phyloP scores from a whole-genome alignment of 148 eudicot species.

The Rheum nobile region DNA sequence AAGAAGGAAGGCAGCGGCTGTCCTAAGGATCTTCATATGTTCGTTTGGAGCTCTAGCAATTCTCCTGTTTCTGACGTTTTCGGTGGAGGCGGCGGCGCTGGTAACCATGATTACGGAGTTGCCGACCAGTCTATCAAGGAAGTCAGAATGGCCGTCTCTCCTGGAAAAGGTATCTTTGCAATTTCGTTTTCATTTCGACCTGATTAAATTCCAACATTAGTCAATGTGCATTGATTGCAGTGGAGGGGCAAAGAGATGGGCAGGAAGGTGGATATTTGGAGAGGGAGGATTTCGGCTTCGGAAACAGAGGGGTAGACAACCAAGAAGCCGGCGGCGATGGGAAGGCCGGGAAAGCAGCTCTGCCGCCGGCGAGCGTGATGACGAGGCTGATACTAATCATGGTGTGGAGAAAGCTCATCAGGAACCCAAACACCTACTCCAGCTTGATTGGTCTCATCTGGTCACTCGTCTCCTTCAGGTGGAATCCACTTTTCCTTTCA shows the following conservation, averaged over 20 bases:
- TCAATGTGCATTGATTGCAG: slow-evolving; percentile 12
- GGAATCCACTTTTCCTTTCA: neutral
- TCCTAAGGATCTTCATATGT: slow-evolving; percentile 66
- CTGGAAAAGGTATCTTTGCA: slow-evolving; percentile 39
- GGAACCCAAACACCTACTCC: slow-evolving; percentile 94
- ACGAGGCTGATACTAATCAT: slow-evolving; percentile 89
- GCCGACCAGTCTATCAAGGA: slow-evolving; percentile 45
- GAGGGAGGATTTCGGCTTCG: slow-evolving; percentile 74
- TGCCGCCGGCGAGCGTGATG: slow-evolving; percentile 97
- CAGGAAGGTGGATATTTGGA: slow-evolving; percentile 49
- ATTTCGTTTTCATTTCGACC: neutral
- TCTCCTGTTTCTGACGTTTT: slow-evolving; percentile 79
- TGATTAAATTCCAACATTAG: neutral
- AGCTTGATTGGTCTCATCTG: slow-evolving; percentile 82
- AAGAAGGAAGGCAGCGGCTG: slow-evolving; percentile 22
- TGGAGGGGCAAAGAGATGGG: slow-evolving; percentile 37
- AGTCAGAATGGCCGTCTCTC: slow-evolving; percentile 50
- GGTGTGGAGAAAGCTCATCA: slow-evolving; percentile 97
- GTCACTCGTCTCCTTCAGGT: slow-evolving; percentile 91
- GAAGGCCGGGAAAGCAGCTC: slow-evolving; percentile 28
- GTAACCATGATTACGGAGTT: slow-evolving; percentile 34
- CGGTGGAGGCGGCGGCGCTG: slow-evolving; percentile 24
- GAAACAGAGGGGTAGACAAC: slow-evolving; percentile 33
- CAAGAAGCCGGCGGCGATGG: slow-evolving; percentile 29
- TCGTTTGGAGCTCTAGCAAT: slow-evolving; percentile 80